phyloP scores from a whole-genome alignment of 768 basidiomycete species.

The Macrocybe gigantea region DNA sequence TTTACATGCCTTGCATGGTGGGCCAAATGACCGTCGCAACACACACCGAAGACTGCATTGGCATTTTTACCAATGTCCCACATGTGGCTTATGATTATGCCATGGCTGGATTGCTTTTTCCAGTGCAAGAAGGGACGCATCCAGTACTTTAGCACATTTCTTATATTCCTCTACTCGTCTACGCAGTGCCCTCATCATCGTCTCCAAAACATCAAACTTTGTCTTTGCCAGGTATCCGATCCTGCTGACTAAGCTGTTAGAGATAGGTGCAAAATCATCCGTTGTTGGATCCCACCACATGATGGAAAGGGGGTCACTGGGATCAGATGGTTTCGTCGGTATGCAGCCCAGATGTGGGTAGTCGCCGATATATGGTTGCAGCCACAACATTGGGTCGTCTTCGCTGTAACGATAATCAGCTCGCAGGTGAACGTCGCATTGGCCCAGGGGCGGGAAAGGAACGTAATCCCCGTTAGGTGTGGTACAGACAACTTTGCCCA shows the following conservation, averaged over 20 bases:
- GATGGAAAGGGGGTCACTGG: background rate
- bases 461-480: no score
- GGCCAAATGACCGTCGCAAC: no score
- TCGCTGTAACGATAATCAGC: background rate
- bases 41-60: no score
- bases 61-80: no score
- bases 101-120: background rate
- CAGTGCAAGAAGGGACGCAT: background rate
- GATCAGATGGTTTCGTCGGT: background rate
- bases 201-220: background rate
- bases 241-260: no score
- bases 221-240: background rate
- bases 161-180: background rate
- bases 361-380: background rate
- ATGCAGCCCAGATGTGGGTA: background rate
- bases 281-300: background rate
- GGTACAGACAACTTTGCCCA: no score
- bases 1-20: background rate
- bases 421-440: background rate
- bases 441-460: no score
- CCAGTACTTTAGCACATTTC: background rate
- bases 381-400: background rate
- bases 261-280: background rate
- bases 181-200: background rate
- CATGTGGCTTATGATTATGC: no score